Base-by-base conservation (phyloP, 2,329 filamentous ascomycete species). In the Colletotrichum spinosum region DNA sequence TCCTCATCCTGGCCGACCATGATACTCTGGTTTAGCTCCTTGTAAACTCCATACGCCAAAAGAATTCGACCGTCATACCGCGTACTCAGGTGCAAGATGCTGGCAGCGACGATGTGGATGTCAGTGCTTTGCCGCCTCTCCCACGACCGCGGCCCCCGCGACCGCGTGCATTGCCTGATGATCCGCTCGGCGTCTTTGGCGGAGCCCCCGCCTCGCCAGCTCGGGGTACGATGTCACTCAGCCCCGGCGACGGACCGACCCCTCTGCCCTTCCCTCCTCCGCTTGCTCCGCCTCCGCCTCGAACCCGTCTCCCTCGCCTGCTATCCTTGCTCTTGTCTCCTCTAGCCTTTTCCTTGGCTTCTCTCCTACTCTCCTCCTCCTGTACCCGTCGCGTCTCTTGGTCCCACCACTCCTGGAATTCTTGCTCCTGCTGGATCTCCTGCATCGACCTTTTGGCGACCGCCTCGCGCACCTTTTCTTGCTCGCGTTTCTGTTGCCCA, bases 361-460 rank as follows among this genome's bases (percentile, higher is more conserved):
- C 73, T 54, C 79, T 76, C 49, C 78, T 73, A 3, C 83, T 82
- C 67, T 87, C 86, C 67, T 88, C 88, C 69, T 90, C 87, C 69
- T 90, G 90, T 42, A 91, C 87, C 35, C 92, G 84, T 65, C 85
- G 85, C 71, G 90, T 93, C 77, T 97, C 94, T 68, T 92, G 89
- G 70, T 97, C 93, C 94, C 94, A 97, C 94, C 94, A 97, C 75
- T 97, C 90, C 75, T 97, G 93, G 75, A 99, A 99, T 55, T 93
- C 93, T 74, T 99, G 96, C 78, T 99, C 96, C 69, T 96, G 89
- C 76, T 99, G 96, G 65, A 99, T 99, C 68, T 98, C 96, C 73
- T 97, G 90, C 37, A 99, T 80, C 68, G 92, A 96, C 60, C 95
- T 87, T 79, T 97, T 97, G 2, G 94, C 92, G 10, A 90, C 90